A percentile compares a stretch with the other conserved stretches of the same genome.
Conservation (phyloP, 768 basidiomycete genomes). For the Suillus lakei region DNA sequence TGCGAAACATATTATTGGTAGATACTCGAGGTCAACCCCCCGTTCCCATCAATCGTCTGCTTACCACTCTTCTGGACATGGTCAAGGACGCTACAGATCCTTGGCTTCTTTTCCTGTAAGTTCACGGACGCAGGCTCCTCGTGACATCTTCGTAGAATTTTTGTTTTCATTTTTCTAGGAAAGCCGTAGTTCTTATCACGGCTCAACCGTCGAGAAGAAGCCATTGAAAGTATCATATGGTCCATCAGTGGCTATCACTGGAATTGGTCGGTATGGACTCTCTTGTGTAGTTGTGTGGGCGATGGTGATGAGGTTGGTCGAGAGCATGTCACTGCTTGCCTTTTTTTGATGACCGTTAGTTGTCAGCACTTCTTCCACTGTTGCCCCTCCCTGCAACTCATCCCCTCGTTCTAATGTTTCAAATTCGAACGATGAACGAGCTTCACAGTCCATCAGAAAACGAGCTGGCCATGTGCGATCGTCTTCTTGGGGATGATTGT, state of each 20-base stretch:
- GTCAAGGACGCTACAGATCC: constrained; percentile 71
- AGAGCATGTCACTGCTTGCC: not conserved
- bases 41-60: constrained; percentile 62
- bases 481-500: constrained; percentile 66
- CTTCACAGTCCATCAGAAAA: constrained; percentile 88
- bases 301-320: constrained; percentile 82
- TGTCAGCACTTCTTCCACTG: constrained; percentile 48
- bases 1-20: constrained; percentile 28
- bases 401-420: constrained; percentile 72
- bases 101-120: constrained; percentile 85
- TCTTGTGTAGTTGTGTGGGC: constrained; percentile 77
- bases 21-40: constrained; percentile 74
- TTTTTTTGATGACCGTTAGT: constrained; percentile 29
- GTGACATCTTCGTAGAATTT: constrained; percentile 3
- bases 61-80: constrained; percentile 61
- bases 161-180: constrained; percentile 48
- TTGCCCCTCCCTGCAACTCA: constrained; percentile 56
- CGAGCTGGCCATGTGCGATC: constrained; percentile 81
- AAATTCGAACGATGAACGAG: constrained; percentile 87
- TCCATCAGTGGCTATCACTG: constrained; percentile 83
- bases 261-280: constrained; percentile 95
- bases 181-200: constrained; percentile 84
- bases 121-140: constrained; percentile 9
- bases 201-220: constrained; percentile 79
- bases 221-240: constrained; percentile 77